These are phyloP conservation scores for Coix lacrymajobi DNA, from an alignment of 176 grass and related monocot species.

Conservation along the genomic window DNA sequence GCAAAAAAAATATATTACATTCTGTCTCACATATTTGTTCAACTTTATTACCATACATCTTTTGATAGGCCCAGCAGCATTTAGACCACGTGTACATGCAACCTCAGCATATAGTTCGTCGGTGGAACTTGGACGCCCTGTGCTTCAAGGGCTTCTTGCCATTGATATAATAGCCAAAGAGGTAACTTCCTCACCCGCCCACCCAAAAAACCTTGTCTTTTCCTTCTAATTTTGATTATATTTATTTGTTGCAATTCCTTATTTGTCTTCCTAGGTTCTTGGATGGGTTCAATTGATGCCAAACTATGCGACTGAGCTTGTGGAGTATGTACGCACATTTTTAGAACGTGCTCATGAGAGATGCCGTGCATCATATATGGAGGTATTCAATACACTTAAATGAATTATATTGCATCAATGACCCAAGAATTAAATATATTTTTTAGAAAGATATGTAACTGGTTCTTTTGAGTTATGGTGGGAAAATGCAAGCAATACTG, in stretches of 20 bases:
- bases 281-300: conserved; percentile 94
- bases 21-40: neutral
- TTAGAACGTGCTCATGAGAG: conserved; percentile 93
- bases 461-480: too few species aligned
- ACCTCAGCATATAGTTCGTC: conserved; percentile 64
- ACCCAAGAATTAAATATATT: neutral
- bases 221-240: conserved; percentile 27
- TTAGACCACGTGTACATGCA: conserved; percentile 78
- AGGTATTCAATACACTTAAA: conserved; percentile 47
- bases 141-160: conserved; percentile 86
- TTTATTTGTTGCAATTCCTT: conserved; percentile 10
- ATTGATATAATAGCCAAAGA: conserved; percentile 83
- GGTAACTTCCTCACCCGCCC: conserved; percentile 20
- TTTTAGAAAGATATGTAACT: neutral
- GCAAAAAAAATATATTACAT: neutral
- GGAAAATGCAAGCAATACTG: too few species aligned
- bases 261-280: conserved; percentile 56
- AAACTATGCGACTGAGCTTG: conserved; percentile 90
- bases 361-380: conserved; percentile 94
- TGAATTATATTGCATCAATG: neutral
- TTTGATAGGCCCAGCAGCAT: conserved; percentile 86
- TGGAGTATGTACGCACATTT: conserved; percentile 93
- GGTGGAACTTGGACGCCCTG: conserved; percentile 76
- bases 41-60: conserved; percentile 9
- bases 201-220: neutral